Evolutionary conservation across 805 yeast genomes (phyloP).

Genomic region (Ogataea philodendri): DNA sequence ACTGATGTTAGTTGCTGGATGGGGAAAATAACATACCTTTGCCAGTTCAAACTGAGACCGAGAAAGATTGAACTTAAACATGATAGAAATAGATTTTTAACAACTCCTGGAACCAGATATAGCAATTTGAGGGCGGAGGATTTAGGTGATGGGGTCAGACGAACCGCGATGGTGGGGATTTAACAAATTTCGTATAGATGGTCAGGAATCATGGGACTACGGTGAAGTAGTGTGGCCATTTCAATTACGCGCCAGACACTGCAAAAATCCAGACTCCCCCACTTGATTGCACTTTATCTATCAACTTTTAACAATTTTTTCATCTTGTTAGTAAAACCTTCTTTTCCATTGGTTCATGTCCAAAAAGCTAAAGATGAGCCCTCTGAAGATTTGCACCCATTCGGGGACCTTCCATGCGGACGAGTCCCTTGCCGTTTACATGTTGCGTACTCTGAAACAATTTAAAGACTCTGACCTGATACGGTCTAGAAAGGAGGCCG

Average conservation of each 20-base stretch:
- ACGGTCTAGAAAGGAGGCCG: conserved; percentile 79
- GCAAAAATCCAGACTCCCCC: too few relatives aligned
- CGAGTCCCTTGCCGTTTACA: conserved; percentile 89
- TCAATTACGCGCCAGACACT: too few relatives aligned
- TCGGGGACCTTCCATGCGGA: conserved; percentile 97
- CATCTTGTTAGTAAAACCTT: too few relatives aligned
- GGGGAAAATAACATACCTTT: conserved; percentile 35
- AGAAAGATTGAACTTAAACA: conserved; percentile 31
- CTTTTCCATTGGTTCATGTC: conserved; percentile 12
- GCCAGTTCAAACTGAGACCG: conserved; percentile 55
- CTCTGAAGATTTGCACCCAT: conserved; percentile 75
- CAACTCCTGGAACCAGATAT: too few relatives aligned
- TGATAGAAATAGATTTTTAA: background rate
- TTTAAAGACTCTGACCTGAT: conserved; percentile 65
- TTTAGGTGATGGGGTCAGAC: too few relatives aligned
- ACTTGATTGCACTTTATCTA: too few relatives aligned
- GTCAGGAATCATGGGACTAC: too few relatives aligned
- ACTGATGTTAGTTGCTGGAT: conserved; percentile 38
- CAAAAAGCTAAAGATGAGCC: conserved; percentile 27
- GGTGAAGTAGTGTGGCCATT: too few relatives aligned
- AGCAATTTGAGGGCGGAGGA: too few relatives aligned
- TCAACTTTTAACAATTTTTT: conserved; percentile 10
- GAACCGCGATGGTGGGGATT: too few relatives aligned
- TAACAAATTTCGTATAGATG: too few relatives aligned
- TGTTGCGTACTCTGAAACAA: conserved; percentile 71